Conservation (phyloP, 805 yeast genomes). For the Metschnikowia vanudenii region DNA sequence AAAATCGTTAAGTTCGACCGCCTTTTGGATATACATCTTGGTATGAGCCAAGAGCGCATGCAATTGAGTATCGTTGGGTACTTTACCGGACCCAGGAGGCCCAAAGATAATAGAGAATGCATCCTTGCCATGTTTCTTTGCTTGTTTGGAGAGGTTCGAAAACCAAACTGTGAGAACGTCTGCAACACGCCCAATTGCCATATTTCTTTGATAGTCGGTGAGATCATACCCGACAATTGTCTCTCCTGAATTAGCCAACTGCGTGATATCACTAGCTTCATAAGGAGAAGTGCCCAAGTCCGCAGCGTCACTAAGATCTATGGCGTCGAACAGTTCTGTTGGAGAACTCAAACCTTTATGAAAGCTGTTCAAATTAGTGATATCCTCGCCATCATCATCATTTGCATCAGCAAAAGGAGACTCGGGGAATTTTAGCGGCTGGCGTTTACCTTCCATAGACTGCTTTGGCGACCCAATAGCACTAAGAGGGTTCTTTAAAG, state of each 20-base stretch:
- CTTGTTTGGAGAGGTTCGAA: conserved; percentile 13
- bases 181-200: conserved; percentile 18
- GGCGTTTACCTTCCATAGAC: neutral
- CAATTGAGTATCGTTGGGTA: conserved; percentile 18
- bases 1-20: conserved; percentile 15
- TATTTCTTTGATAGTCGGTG: conserved; percentile 23
- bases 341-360: neutral
- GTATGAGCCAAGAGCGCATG: conserved; percentile 18
- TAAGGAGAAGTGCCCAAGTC: conserved; percentile 13
- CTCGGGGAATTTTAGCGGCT: neutral
- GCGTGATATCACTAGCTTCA: neutral
- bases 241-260: neutral
- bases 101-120: conserved; percentile 20
- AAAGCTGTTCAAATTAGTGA: conserved; percentile 5
- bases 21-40: conserved; percentile 20
- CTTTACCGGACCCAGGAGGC: conserved; percentile 18
- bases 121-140: conserved; percentile 11
- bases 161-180: conserved; percentile 26
- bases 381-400: conserved; percentile 17
- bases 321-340: conserved; percentile 2
- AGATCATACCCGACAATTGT: conserved; percentile 17
- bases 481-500: too few relatives aligned
- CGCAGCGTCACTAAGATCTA: conserved; percentile 2
- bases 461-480: neutral
- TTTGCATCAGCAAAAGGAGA: neutral